phyloP scores from a whole-genome alignment of 208 protist species.

The Acanthamoeba healyi region DNA sequence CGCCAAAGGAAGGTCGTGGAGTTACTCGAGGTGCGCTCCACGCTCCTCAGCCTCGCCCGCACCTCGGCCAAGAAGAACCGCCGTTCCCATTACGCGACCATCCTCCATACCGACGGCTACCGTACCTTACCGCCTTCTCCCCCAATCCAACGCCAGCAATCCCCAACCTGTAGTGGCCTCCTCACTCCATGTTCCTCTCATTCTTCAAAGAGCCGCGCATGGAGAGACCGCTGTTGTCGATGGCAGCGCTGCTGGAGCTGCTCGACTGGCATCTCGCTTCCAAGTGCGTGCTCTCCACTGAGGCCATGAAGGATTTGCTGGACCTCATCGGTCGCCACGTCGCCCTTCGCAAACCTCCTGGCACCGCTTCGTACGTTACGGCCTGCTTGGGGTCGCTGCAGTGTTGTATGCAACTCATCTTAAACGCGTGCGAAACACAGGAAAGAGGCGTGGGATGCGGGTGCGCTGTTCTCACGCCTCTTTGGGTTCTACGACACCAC shows the following conservation, averaged over 20 bases:
- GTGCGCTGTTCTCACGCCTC: neutral
- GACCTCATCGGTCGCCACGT: neutral
- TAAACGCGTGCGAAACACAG: no score
- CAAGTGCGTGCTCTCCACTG: neutral
- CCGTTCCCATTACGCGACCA: neutral
- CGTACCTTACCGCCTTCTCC: neutral
- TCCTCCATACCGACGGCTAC: slow-evolving; percentile 33
- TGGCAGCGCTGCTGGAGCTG: neutral
- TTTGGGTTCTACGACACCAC: neutral
- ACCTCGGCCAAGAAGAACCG: neutral
- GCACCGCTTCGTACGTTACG: neutral
- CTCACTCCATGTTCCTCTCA: no score
- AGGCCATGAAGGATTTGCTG: neutral
- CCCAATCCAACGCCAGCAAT: no score
- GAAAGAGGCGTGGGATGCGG: neutral
- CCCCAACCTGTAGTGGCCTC: no score
- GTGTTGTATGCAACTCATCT: no score
- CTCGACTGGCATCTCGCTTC: neutral
- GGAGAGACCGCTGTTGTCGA: neutral
- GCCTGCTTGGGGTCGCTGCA: no score
- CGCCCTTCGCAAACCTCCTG: neutral
- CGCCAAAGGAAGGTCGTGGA: neutral
- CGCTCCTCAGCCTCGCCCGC: neutral
- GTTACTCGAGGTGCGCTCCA: neutral
- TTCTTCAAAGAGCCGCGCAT: neutral